phyloP scores from a whole-genome alignment of 2,329 filamentous ascomycete genomes.

The Alternaria tenuissima region DNA sequence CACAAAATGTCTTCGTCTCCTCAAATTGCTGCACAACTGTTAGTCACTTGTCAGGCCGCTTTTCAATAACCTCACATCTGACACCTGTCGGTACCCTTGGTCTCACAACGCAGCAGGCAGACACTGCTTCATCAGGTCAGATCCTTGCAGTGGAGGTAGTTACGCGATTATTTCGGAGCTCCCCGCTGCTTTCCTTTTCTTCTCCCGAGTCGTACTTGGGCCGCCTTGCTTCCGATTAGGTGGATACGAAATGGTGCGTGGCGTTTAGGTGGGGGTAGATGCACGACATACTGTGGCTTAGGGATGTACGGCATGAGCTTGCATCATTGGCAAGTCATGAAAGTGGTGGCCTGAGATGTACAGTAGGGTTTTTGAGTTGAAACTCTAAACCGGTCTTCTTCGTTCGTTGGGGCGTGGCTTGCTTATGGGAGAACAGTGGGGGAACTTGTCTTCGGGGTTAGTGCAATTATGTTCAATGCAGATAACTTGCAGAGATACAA shows the following conservation, averaged over 20 bases:
- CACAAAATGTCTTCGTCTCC: background rate
- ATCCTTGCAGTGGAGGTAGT: background rate
- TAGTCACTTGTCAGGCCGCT: conserved; percentile 13
- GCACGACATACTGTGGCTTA: background rate
- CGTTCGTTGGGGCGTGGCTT: background rate
- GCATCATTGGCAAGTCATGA: background rate
- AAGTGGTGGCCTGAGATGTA: background rate
- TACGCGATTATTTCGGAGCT: background rate
- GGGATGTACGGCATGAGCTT: background rate
- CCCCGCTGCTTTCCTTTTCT: background rate
- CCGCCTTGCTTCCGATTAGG: conserved; percentile 6
- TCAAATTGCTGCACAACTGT: background rate
- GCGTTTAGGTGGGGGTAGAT: background rate
- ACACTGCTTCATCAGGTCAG: background rate
- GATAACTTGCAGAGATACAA: background rate
- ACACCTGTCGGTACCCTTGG: background rate
- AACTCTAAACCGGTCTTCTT: conserved; percentile 2
- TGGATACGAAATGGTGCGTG: background rate
- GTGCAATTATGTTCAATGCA: background rate
- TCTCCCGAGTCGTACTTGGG: conserved; percentile 7
- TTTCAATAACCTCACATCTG: conserved; percentile 14
- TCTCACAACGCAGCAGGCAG: background rate
- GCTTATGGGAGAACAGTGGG: background rate
- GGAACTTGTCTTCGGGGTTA: background rate
- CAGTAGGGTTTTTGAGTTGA: background rate